These are phyloP conservation scores for Biscogniauxia sp. DNA, from an alignment of 2,329 filamentous ascomycete genomes.

Conservation along the genomic window DNA sequence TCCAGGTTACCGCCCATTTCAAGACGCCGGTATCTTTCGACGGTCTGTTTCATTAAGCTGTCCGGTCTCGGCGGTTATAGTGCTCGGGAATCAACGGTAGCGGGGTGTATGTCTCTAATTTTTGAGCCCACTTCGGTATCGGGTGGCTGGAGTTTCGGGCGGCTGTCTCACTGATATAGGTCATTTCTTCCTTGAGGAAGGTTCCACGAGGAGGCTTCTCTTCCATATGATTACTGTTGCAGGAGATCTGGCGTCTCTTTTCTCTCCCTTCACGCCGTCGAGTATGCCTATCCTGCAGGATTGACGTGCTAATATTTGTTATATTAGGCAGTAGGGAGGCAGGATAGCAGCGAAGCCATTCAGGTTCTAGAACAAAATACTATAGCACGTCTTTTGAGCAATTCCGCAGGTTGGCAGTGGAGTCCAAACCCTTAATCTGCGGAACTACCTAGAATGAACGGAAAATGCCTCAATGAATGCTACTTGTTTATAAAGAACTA, in stretches of 20 bases:
- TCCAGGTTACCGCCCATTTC: constrained; percentile 6
- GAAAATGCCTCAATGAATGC: too few species aligned
- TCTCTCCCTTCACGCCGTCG: too few species aligned
- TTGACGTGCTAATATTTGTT: too few species aligned
- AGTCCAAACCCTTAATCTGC: too few species aligned
- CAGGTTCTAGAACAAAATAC: too few species aligned
- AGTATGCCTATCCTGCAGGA: too few species aligned
- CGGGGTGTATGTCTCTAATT: constrained; percentile 14
- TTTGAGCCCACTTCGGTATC: constrained; percentile 14
- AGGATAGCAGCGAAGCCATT: too few species aligned
- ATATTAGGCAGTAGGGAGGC: too few species aligned
- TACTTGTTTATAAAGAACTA: too few species aligned
- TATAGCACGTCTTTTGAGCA: too few species aligned
- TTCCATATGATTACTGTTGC: neutral
- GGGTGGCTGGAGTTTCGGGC: constrained; percentile 14
- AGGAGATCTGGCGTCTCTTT: constrained; percentile 4
- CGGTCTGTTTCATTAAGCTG: constrained; percentile 8
- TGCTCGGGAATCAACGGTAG: constrained; percentile 16
- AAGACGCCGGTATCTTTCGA: constrained; percentile 11
- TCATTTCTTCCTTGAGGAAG: constrained; percentile 20
- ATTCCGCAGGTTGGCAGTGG: too few species aligned
- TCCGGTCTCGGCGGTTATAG: constrained; percentile 11
- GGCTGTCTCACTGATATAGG: constrained; percentile 21
- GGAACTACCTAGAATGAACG: too few species aligned
- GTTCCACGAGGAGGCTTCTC: constrained; percentile 8